Percentiles rank a stretch among this genome's conserved stretches.
Evolutionary conservation across 179 eudicot genomes (phyloP).

Genomic region (Heliamphora pulchella): DNA sequence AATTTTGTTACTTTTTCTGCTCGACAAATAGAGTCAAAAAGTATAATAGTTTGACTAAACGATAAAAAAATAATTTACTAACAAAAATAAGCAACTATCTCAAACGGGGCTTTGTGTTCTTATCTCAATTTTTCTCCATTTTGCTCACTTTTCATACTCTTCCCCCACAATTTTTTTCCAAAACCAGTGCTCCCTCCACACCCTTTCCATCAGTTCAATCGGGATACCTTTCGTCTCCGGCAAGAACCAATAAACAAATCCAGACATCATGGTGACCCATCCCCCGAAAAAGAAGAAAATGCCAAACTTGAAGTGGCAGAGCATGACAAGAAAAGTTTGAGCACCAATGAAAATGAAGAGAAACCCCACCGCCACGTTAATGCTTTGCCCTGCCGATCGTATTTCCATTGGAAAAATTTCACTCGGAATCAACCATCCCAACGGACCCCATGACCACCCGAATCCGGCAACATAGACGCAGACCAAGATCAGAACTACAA

Average conservation of each 20-base stretch:
- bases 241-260: background rate
- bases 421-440: conserved; percentile 30
- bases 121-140: too few relatives aligned
- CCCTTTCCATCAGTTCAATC: background rate
- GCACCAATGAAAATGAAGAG: conserved; percentile 27
- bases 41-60: too few relatives aligned
- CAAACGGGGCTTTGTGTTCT: too few relatives aligned
- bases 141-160: background rate
- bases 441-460: conserved; percentile 39
- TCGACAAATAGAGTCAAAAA: too few relatives aligned
- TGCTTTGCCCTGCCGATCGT: conserved; percentile 41
- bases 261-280: conserved; percentile 19
- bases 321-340: conserved; percentile 30
- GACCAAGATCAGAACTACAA: too few relatives aligned
- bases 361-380: conserved; percentile 34
- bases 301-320: conserved; percentile 33
- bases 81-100: too few relatives aligned
- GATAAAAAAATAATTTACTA: too few relatives aligned
- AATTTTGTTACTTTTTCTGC: too few relatives aligned
- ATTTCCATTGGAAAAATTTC: conserved; percentile 42
- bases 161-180: conserved; percentile 1
- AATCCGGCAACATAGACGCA: conserved; percentile 14
- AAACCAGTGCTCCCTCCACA: background rate
- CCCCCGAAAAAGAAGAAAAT: conserved; percentile 37
- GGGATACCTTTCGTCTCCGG: conserved; percentile 1